phyloP scores from a whole-genome alignment of 805 yeast genomes.

The Lipomyces japonicus region DNA sequence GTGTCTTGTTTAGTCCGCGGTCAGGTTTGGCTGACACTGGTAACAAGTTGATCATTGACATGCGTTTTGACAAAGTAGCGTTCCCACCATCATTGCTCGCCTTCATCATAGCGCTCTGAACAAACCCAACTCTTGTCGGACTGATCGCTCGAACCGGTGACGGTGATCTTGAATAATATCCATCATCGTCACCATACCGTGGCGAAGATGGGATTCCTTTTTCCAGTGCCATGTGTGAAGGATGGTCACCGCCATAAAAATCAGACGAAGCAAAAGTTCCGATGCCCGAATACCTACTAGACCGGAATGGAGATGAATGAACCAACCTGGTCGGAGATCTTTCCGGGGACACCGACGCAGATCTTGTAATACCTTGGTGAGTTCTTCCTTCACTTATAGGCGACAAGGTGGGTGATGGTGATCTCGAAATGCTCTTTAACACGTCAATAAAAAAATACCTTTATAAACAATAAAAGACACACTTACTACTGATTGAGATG shows the following conservation, averaged over 20 bases:
- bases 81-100: conserved; percentile 8
- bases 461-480: background rate
- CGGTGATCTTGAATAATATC: conserved; percentile 2
- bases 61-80: conserved; percentile 10
- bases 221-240: conserved; percentile 22
- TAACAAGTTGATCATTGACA: conserved; percentile 19
- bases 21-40: conserved; percentile 17
- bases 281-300: conserved; percentile 21
- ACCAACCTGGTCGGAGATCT: background rate
- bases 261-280: conserved; percentile 27
- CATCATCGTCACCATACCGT: background rate
- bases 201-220: conserved; percentile 12
- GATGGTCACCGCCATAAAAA: conserved; percentile 10
- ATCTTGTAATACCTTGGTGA: background rate
- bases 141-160: conserved; percentile 16
- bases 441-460: background rate
- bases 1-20: too few relatives aligned
- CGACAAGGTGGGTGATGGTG: conserved; percentile 4
- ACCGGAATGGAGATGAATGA: conserved; percentile 16
- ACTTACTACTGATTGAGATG: conserved; percentile 18
- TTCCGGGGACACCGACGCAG: background rate
- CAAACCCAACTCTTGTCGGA: conserved; percentile 21
- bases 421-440: background rate
- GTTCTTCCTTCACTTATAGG: background rate
- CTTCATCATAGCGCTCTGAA: conserved; percentile 23